Evolutionary conservation across 2,329 filamentous ascomycete genomes (phyloP), one percentile per base, ranked within the genome.

Genomic region (Neopestalotiopsis sp.): DNA sequence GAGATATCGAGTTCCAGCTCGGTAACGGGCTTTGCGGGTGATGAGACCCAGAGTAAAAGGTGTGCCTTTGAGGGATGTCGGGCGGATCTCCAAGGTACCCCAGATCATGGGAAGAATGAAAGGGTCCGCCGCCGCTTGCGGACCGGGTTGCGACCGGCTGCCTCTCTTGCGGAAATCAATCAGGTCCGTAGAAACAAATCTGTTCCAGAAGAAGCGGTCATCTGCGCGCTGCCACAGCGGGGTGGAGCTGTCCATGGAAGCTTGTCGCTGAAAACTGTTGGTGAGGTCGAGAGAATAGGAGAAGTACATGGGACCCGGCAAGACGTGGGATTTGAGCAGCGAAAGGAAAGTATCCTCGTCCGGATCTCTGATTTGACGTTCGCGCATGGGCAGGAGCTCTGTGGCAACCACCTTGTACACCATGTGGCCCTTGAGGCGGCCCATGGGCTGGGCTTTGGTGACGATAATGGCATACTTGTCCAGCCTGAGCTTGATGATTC

Each of bases 181-280:
- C 69, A 99, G 83, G 76, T 98, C 94, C 7, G 93, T 92, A 79
- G 95, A 94, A 63, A 98, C 88, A 80, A 97, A 97, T 72, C 92
- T 91, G 82, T 99, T 99, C 94, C 95, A 99, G 85, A 98, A 99
- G 86, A 99, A 99, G 72, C 96, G 94, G 79, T 98, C 95, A 80
- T 99, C 96, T 72, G 95, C 92, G 74, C 94, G 88, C 85, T 92
- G 91, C 96, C 96, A 99, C 69, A 98, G 82, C 13, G 96, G 95
- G 67, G 87, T 84, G 17, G 88, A 88, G 68, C 84, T 83, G 78
- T 97, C 90, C 72, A 90, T 85, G 73, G 95, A 90, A 3, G 95
- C 91, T 79, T 98, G 96, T 72, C 96, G 91, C 83, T 99, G 96
- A 84, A 98, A 97, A 78, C 90, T 95, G 85, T 97, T 99, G 74